Base-by-base conservation (phyloP, 306 rosid species). In the Vigna radiata region DNA sequence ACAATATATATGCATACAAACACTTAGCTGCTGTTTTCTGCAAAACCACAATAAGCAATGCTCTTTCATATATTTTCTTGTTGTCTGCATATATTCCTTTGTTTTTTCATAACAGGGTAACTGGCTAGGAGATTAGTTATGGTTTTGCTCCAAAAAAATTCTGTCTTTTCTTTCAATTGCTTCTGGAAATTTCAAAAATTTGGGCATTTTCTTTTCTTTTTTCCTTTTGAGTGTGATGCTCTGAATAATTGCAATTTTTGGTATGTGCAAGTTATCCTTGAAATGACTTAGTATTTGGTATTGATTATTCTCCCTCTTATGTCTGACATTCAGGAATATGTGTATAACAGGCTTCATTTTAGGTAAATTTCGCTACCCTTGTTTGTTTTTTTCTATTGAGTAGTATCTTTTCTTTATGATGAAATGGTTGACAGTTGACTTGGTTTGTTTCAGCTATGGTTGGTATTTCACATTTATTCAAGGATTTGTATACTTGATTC, bases 401-500 rank as follows among this genome's bases (percentile, higher is more conserved):
- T 25, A 9, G 15, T 25, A 9, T 19, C 10, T 54, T 8, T 18
- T 54, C 29, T 6, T 6, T n/a, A 1, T 33, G 9, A 8, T 33
- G 68, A 62, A 61, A 62, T 8, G 10, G 4, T n/a, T 62, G 47
- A 62, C 8, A 10, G 47, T 8, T 62, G 68, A 62, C 68, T 62
- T 69, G 37, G 54, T 56, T 44, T 74, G 77, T 73, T 83, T 74
- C 68, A 95, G 98, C 87, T 95, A 92, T 87, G 98, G 98, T 29
- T 95, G 98, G 98, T 95, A 95, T 86, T 95, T 95, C 90, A 95
- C 98, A 70, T 95, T 95, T 86, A 46, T 95, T 64, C 98, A 95
- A 89, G 97, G 97, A 12, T 90, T 92, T 83, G 98, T 95, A 46
- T 95, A 95, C 76, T 89, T 95, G 14, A 82, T 86, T 79, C 88